Evolutionary conservation across 495 filamentous ascomycete genomes (phyloP).

Genomic region (Penicillium ochrochloron): DNA sequence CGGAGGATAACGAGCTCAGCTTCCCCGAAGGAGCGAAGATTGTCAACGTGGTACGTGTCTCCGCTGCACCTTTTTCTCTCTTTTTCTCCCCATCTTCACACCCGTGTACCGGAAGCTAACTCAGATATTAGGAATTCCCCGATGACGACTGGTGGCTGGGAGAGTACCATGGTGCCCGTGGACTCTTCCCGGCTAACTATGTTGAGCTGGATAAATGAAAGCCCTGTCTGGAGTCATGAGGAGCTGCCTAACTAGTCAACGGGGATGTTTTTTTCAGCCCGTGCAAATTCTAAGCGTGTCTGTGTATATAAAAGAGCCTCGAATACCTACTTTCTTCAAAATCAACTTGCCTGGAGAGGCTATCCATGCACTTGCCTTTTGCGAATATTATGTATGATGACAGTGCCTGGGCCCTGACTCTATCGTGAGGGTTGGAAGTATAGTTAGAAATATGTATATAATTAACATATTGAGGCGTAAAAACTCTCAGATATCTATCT

Average conservation of each 20-base stretch:
- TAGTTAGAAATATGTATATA: not conserved
- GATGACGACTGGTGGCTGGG: conserved; percentile 99
- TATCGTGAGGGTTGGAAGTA: not conserved
- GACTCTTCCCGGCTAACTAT: conserved; percentile 92
- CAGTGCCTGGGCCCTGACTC: not conserved
- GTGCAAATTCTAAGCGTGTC: conserved; percentile 1
- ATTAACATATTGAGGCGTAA: not conserved
- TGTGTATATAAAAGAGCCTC: conserved; percentile 5
- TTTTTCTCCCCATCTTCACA: not conserved
- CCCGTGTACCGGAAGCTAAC: conserved; percentile 16
- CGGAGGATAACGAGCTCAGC: conserved; percentile 94
- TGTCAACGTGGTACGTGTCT: conserved; percentile 58
- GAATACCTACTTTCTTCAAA: not conserved
- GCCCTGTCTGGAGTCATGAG: not conserved
- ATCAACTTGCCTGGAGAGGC: not conserved
- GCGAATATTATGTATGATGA: not conserved
- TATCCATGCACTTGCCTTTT: not conserved
- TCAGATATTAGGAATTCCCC: conserved; percentile 75
- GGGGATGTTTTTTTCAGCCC: not conserved
- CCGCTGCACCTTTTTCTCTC: not conserved
- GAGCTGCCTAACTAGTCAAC: not conserved
- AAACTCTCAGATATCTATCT: not conserved
- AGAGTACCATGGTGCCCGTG: conserved; percentile 74
- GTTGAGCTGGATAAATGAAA: conserved; percentile 65
- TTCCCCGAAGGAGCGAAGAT: conserved; percentile 91